Evolutionary conservation across 345 rosid genomes (phyloP).

Genomic region (Populus ilicifolia): DNA sequence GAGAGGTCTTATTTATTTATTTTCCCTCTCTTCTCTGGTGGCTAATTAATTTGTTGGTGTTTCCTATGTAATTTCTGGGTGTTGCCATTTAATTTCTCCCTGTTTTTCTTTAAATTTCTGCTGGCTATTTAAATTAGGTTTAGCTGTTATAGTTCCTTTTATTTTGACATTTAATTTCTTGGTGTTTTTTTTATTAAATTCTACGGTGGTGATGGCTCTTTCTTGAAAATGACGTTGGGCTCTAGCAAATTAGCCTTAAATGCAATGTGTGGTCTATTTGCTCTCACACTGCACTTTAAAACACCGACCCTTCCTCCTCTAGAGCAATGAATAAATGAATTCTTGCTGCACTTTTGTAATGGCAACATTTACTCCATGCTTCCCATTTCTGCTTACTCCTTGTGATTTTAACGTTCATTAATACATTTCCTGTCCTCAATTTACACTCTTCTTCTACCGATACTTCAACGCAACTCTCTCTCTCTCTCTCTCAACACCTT

Average conservation of each 20-base stretch:
- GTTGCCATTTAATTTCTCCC: slow-evolving; percentile 40
- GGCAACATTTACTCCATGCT: slow-evolving; percentile 41
- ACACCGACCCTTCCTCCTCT: slow-evolving; percentile 27
- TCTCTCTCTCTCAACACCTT: slow-evolving; percentile 23
- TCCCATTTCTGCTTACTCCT: slow-evolving; percentile 24
- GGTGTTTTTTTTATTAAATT: slow-evolving; percentile 54
- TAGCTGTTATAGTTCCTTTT: slow-evolving; percentile 31
- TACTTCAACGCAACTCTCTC: slow-evolving; percentile 46
- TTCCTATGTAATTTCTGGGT: slow-evolving; percentile 31
- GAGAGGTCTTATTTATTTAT: too few relatives aligned
- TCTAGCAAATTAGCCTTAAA: slow-evolving; percentile 39
- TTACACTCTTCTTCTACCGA: slow-evolving; percentile 52
- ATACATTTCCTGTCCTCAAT: slow-evolving; percentile 53
- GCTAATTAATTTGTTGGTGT: slow-evolving; percentile 20
- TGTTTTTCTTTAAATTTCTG: slow-evolving; percentile 27
- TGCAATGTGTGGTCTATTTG: slow-evolving; percentile 29
- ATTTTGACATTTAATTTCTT: slow-evolving; percentile 62
- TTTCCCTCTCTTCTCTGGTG: background rate
- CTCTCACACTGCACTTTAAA: slow-evolving; percentile 12
- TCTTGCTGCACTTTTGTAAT: slow-evolving; percentile 33
- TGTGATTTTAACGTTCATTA: slow-evolving; percentile 45
- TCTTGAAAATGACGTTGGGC: background rate
- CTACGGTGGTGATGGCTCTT: slow-evolving; percentile 36
- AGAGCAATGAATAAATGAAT: slow-evolving; percentile 47
- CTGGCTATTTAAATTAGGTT: slow-evolving; percentile 22